Evolutionary conservation across 257 asterid genomes (phyloP).

Genomic region (Penstemon newberryi): DNA sequence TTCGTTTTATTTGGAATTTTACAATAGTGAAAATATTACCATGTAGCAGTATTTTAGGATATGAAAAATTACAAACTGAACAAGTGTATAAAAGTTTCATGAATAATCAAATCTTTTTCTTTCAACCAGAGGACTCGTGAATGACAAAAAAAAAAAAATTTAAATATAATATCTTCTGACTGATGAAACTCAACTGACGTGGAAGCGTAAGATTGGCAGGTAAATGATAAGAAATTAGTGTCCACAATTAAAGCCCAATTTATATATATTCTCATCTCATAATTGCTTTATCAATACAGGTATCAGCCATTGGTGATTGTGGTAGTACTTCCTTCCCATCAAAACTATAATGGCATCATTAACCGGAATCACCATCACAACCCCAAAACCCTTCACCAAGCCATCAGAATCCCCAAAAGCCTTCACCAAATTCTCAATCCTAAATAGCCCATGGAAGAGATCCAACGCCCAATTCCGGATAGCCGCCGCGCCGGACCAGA

Average conservation of each 20-base stretch:
- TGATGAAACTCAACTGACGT: not conserved
- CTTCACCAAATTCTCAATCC: constrained; percentile 15
- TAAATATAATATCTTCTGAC: too few species aligned
- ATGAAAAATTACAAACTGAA: too few species aligned
- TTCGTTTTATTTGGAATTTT: too few species aligned
- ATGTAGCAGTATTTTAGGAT: too few species aligned
- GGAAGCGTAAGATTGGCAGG: not conserved
- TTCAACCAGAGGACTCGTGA: too few species aligned
- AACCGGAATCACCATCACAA: constrained; percentile 6
- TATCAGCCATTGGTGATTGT: not conserved
- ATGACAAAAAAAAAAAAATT: too few species aligned
- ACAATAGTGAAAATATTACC: too few species aligned
- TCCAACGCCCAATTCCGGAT: constrained; percentile 9
- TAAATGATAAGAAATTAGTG: not conserved
- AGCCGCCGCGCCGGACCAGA: constrained; percentile 62
- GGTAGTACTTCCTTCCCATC: not conserved
- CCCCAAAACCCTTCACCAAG: not conserved
- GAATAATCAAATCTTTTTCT: too few species aligned
- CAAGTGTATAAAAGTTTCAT: too few species aligned
- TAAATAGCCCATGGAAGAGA: constrained; percentile 31
- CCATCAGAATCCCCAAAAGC: constrained; percentile 3
- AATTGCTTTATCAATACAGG: not conserved
- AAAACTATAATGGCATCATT: constrained; percentile 13
- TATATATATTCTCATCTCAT: not conserved
- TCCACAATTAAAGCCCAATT: not conserved